These are phyloP conservation scores for Blastobotrys terrestris DNA, from an alignment of 805 yeast species.

Conservation along the genomic window DNA sequence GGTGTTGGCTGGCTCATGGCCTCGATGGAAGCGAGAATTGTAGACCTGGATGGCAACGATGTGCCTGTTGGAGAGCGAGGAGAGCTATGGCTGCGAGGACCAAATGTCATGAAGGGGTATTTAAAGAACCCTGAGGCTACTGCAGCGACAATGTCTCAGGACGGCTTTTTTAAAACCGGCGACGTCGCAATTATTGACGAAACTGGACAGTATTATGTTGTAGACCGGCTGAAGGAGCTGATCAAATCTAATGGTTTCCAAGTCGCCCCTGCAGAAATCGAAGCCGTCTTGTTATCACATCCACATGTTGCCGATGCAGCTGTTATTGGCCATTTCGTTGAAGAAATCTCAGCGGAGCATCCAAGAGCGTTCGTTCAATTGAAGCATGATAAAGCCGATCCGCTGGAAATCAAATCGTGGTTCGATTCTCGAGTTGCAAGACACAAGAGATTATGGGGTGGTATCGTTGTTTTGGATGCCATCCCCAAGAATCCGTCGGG, in stretches of 20 bases:
- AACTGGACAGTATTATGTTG: slow-evolving; percentile 38
- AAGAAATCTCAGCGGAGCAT: slow-evolving; percentile 72
- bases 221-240: slow-evolving; percentile 62
- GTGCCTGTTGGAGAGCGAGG: slow-evolving; percentile 45
- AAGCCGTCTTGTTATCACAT: slow-evolving; percentile 72
- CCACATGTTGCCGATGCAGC: slow-evolving; percentile 78
- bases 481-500: slow-evolving; percentile 95
- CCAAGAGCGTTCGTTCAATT: slow-evolving; percentile 35
- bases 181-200: slow-evolving; percentile 42
- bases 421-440: slow-evolving; percentile 32
- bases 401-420: slow-evolving; percentile 28
- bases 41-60: slow-evolving; percentile 39
- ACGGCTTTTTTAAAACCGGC: slow-evolving; percentile 57
- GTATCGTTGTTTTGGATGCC: slow-evolving; percentile 64
- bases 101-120: slow-evolving; percentile 48
- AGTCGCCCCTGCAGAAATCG: slow-evolving; percentile 92
- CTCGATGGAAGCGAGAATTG: slow-evolving; percentile 45
- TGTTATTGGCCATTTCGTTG: slow-evolving; percentile 65
- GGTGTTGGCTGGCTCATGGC: slow-evolving; percentile 40
- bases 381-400: slow-evolving; percentile 14
- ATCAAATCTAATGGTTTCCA: slow-evolving; percentile 75
- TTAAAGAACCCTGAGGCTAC: slow-evolving; percentile 47
- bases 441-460: slow-evolving; percentile 37
- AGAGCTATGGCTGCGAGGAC: slow-evolving; percentile 52
- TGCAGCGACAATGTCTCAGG: slow-evolving; percentile 37